These are phyloP conservation scores for Fusarium sp. DNA, from an alignment of 2,329 filamentous ascomycete species.

Conservation along the genomic window DNA sequence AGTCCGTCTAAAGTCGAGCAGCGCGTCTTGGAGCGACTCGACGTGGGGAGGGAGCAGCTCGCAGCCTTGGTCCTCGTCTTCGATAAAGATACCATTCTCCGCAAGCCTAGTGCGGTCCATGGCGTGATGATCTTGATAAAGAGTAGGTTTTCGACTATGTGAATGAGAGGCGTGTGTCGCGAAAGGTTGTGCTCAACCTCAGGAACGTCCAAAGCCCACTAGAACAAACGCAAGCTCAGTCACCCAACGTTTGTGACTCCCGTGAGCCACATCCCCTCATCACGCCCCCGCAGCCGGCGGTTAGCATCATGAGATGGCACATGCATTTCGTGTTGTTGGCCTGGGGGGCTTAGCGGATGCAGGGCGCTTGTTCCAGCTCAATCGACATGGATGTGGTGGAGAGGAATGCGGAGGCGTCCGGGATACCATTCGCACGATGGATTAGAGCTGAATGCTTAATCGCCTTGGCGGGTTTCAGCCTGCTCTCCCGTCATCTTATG, in stretches of 20 bases:
- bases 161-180: not conserved
- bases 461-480: not conserved
- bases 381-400: not conserved
- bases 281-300: not conserved
- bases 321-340: not conserved
- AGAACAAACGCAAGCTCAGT: not conserved
- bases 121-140: not conserved
- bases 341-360: not conserved
- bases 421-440: not conserved
- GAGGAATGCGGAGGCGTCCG: not conserved
- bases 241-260: not conserved
- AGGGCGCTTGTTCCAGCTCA: not conserved
- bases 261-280: not conserved
- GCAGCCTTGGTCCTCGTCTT: slow-evolving; percentile 14
- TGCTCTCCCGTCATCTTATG: not conserved
- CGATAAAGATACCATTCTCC: slow-evolving; percentile 27
- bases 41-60: slow-evolving; percentile 22
- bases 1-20: slow-evolving; percentile 29
- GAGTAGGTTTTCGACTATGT: not conserved
- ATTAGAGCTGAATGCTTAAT: slow-evolving; percentile 3
- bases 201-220: not conserved
- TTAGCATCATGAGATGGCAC: not conserved
- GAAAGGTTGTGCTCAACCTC: not conserved
- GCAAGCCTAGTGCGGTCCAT: slow-evolving; percentile 6
- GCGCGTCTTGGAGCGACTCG: slow-evolving; percentile 12